A percentile compares a stretch with the other conserved stretches of the same genome.
These are phyloP conservation scores for Penicillium sp. DNA, from an alignment of 2,329 filamentous ascomycete species.

Conservation along the genomic window DNA sequence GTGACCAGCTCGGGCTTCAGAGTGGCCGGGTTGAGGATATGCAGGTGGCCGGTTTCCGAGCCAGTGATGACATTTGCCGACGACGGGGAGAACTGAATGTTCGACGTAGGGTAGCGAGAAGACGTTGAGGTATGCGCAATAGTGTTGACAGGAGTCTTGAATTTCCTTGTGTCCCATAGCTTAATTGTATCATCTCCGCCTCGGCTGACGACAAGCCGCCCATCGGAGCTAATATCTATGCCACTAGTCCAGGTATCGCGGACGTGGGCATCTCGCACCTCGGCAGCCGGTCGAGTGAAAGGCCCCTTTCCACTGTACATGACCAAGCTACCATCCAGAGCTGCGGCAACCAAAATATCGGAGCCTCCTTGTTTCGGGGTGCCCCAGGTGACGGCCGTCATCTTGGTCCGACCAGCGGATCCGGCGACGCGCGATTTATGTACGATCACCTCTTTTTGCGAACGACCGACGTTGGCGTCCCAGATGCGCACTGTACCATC, in stretches of 20 bases:
- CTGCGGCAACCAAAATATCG: constrained; percentile 79
- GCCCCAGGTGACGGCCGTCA: constrained; percentile 92
- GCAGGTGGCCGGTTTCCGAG: constrained; percentile 80
- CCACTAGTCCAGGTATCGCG: constrained; percentile 89
- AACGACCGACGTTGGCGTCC: constrained; percentile 89
- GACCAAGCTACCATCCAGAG: constrained; percentile 84
- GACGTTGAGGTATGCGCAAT: constrained; percentile 81
- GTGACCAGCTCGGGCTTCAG: constrained; percentile 83
- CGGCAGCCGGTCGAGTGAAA: constrained; percentile 77
- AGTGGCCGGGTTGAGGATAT: constrained; percentile 93
- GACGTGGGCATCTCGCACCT: constrained; percentile 82
- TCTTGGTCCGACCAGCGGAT: constrained; percentile 85
- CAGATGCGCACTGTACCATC: constrained; percentile 96
- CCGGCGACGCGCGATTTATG: constrained; percentile 93
- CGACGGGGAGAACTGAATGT: constrained; percentile 87
- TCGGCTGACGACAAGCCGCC: constrained; percentile 84
- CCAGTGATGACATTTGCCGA: constrained; percentile 86
- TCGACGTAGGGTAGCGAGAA: constrained; percentile 79
- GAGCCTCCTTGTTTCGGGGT: constrained; percentile 74
- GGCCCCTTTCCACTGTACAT: constrained; percentile 93
- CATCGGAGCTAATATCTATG: constrained; percentile 87
- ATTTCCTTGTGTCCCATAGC: constrained; percentile 95
- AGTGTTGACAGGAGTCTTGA: constrained; percentile 84
- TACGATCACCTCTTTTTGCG: constrained; percentile 91
- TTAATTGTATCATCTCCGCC: constrained; percentile 94